Percentiles rank a stretch among this genome's conserved stretches.
These are phyloP conservation scores for Fusarium luffae DNA, from an alignment of 2,329 filamentous ascomycete species.

Conservation along the genomic window DNA sequence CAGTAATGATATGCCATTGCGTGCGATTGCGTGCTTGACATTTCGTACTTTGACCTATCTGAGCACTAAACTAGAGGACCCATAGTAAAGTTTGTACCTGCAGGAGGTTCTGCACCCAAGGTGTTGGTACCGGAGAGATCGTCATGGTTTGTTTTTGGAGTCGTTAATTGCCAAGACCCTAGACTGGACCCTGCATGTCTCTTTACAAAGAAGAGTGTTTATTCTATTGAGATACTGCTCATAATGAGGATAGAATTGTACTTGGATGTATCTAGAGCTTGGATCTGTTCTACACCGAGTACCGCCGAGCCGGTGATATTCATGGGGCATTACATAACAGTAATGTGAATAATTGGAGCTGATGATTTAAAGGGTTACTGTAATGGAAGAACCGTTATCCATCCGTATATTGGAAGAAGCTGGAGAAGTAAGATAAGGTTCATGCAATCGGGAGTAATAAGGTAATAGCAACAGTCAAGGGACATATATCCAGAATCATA, in stretches of 20 bases:
- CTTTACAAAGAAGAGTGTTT: neutral
- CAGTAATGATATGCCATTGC: slow-evolving; percentile 4
- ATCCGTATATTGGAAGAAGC: neutral
- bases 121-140: neutral
- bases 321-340: slow-evolving; percentile 16
- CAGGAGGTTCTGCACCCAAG: neutral
- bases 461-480: neutral
- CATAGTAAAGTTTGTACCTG: slow-evolving; percentile 19
- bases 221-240: neutral
- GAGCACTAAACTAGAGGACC: slow-evolving; percentile 2
- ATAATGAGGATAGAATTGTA: neutral
- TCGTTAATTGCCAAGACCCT: neutral
- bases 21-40: slow-evolving; percentile 28
- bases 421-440: neutral
- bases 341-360: slow-evolving; percentile 13
- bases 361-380: neutral
- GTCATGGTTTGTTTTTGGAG: no score
- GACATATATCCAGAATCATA: neutral
- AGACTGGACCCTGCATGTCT: neutral
- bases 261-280: neutral
- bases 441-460: neutral
- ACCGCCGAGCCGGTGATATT: slow-evolving; percentile 14
- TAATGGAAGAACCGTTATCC: neutral
- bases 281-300: slow-evolving; percentile 1
- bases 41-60: neutral